Evolutionary conservation across 768 basidiomycete species (phyloP), one percentile per base, ranked within the genome.

Genomic region (Xerocomus spinulosus): DNA sequence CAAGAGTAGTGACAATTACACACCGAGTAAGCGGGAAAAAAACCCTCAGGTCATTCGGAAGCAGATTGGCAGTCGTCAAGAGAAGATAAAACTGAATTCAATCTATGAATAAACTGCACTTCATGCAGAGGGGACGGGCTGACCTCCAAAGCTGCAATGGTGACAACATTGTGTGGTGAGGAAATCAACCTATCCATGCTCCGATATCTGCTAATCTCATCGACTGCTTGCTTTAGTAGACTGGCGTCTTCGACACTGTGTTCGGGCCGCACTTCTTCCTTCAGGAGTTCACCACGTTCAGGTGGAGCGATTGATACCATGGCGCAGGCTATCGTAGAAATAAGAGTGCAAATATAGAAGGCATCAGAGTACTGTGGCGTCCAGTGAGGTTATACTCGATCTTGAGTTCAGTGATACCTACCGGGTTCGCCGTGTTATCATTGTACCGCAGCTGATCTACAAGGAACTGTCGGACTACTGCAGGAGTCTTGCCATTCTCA

Each of bases 111-210:
- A 40, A 42, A 29, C 21, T 23, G 47, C 14, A 37, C 36, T 25
- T 45, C 24, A 46, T 37, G 18, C 30, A 40, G 18, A 46, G 35
- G 7, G 15, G 30, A 37, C 25, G n/a, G 6, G 68, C 79, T 49
- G 51, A 95, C 92, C 79, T 97, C 91, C 46, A 99, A 72, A 8
- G 84, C 85, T 21, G 96, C 91, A 41, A 88, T 78, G 1, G 96
- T 94, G 23, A 98, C 87, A 28, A 91, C 82, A 61, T 99, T 99
- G 57, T 95, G 92, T 40, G 84, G 83, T 1, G 94, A 95, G 9
- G 96, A 92, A 48, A 97, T 93, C 14, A 98, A 74, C 46, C 93
- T 78, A 67, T 99, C 96, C 84, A 96, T 92, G 59, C 83, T 90
- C 48, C 92, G 83, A 70, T 94, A 95, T 36, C 95, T 80, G 59